Conservation (phyloP, 305 asterid species). For the Fraxinus angustifolia region DNA sequence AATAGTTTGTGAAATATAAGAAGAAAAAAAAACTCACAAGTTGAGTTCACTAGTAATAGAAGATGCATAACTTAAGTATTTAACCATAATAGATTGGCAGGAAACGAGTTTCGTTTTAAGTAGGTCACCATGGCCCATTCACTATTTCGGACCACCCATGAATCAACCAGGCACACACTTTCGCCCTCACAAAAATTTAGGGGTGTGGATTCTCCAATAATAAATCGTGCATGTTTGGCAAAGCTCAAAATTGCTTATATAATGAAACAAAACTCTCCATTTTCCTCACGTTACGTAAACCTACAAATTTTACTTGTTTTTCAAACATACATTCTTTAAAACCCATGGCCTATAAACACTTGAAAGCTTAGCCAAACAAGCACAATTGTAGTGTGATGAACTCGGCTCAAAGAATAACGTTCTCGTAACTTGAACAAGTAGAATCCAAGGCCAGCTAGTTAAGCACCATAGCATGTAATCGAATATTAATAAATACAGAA, state of each 20-base stretch:
- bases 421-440: background rate
- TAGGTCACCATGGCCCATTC: too few species aligned
- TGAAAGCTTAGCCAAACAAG: background rate
- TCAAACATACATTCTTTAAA: background rate
- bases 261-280: background rate
- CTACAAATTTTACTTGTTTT: background rate
- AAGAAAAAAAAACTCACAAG: background rate
- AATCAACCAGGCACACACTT: too few species aligned
- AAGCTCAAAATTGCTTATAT: background rate
- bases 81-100: too few species aligned
- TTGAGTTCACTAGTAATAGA: too few species aligned
- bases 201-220: background rate
- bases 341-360: background rate
- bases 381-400: background rate
- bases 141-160: too few species aligned
- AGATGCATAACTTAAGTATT: too few species aligned
- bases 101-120: too few species aligned
- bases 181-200: background rate
- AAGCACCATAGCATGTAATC: background rate
- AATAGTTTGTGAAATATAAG: background rate
- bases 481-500: constrained; percentile 11
- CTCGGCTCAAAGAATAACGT: background rate
- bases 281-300: background rate
- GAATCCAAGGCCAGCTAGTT: background rate
- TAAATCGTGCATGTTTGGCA: background rate